Evolutionary conservation across 352 stramenopile genomes (phyloP).

Genomic region (Pythium apleroticum): DNA sequence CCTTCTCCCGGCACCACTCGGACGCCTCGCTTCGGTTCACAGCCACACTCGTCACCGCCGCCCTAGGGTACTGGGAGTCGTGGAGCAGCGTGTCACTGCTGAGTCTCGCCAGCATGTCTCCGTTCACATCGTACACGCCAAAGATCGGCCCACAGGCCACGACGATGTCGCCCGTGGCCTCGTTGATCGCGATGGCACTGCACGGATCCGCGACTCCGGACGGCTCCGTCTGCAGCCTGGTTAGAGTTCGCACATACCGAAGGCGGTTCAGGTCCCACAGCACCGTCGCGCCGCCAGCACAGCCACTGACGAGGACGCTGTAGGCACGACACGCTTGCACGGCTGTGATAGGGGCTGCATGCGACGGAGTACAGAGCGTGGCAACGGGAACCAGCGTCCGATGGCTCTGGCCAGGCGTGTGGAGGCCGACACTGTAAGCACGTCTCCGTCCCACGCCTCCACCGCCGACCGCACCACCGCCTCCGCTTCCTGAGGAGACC

Average conservation of each 20-base stretch:
- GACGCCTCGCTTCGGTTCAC: conserved; percentile 51
- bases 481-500: background rate
- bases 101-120: conserved; percentile 47
- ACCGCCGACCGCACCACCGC: background rate
- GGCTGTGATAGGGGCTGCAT: conserved; percentile 43
- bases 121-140: conserved; percentile 71
- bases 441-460: conserved; percentile 18
- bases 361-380: conserved; percentile 44
- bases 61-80: conserved; percentile 36
- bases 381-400: conserved; percentile 45
- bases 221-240: conserved; percentile 17
- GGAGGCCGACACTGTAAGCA: conserved; percentile 35
- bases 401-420: conserved; percentile 26
- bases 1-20: conserved; percentile 64
- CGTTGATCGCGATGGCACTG: conserved; percentile 58
- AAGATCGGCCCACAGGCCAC: conserved; percentile 50
- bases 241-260: conserved; percentile 47
- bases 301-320: conserved; percentile 67
- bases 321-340: conserved; percentile 60
- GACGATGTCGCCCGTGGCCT: conserved; percentile 61
- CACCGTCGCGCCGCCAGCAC: conserved; percentile 46
- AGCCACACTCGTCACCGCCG: conserved; percentile 43
- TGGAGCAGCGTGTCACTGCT: conserved; percentile 47
- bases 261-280: conserved; percentile 78
- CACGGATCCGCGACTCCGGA: conserved; percentile 25